These are phyloP conservation scores for Hypoxylon perforatum DNA, from an alignment of 495 filamentous ascomycete genomes.

Conservation along the genomic window DNA sequence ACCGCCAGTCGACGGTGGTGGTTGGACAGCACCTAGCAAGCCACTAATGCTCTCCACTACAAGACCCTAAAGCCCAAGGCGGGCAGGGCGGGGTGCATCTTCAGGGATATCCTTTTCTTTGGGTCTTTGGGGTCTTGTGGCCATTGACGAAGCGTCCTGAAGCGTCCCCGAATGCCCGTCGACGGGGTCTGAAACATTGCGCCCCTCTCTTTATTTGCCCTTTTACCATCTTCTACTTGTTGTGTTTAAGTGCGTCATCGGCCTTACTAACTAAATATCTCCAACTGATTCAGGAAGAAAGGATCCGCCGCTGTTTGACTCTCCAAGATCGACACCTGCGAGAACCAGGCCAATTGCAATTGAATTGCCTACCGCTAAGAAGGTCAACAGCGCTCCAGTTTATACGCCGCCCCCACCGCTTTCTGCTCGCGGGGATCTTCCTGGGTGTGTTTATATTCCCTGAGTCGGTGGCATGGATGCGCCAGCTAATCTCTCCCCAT, in stretches of 20 bases:
- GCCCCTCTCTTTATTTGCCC: conserved; percentile 14
- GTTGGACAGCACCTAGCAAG: conserved; percentile 27
- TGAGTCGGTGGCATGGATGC: conserved; percentile 14
- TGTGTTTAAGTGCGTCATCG: conserved; percentile 37
- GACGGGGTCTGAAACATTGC: conserved; percentile 21
- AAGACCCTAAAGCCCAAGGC: conserved; percentile 5
- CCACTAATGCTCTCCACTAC: conserved; percentile 37
- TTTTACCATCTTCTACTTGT: conserved; percentile 3
- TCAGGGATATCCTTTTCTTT: conserved; percentile 27
- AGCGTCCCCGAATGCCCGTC: conserved; percentile 1
- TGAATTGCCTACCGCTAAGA: conserved; percentile 50
- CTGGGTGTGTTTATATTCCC: conserved; percentile 59
- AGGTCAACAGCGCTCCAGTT: conserved; percentile 44
- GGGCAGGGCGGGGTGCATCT: conserved; percentile 38
- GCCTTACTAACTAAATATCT: conserved; percentile 36
- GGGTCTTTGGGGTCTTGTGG: conserved; percentile 12
- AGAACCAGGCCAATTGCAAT: conserved; percentile 60
- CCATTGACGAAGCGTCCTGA: conserved; percentile 14
- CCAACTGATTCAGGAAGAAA: conserved; percentile 42
- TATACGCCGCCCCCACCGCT: conserved; percentile 57
- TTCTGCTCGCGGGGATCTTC: conserved; percentile 62
- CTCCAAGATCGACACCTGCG: conserved; percentile 37
- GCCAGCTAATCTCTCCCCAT: conserved; percentile 1
- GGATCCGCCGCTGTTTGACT: conserved; percentile 34
- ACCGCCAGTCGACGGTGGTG: conserved; percentile 16